Base-by-base conservation (phyloP, 495 filamentous ascomycete genomes). In the Cetradonia linearis region DNA sequence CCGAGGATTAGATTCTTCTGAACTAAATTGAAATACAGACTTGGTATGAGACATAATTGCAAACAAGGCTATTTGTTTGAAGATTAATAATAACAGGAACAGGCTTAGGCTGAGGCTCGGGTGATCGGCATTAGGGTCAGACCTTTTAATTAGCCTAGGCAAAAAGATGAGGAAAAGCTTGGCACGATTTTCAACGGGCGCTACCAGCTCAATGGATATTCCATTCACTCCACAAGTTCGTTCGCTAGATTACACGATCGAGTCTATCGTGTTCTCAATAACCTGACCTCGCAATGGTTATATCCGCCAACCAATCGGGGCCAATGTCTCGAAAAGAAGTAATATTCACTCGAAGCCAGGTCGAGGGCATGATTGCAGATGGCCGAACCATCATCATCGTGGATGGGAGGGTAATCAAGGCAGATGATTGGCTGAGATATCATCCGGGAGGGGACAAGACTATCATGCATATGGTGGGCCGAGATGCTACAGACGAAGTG, bases 401-500 rank as follows among this genome's bases (percentile, higher is more conserved):
- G 54, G 84, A 96, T 60, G 76, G 80, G 55, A 81, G 85, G 68
- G 91, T 95, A 7, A 72, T 97, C 59, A 93, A 88, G 73, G 83
- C 87, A 2, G 92, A 98, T 71, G 78, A 86, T 33, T 98, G 88
- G 87, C 76, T 92, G 36, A 80, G 81, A 55, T 97, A 84, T 68
- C 93, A 98, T 67, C 93, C 93, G 18, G 93, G 93, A 58, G 93
- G 93, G 50, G 87, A 91, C 66, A 95, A 89, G 72, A 80, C 94
- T 27, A 95, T 98, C 62, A 76, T 81, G 71, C 93, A 98, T 70
- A 92, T 97, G 90, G 85, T 98, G 55, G 93, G 93, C 55, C 81
- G 89, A 73, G 93, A 98, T 83, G 94, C 89, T 40, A 96, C 93
- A 20, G 90, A 96, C 71, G 93, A 97, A 73, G 85, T 96, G 67